Conservation (phyloP, 352 stramenopile species). For the Globisporangium heterothallicum region DNA sequence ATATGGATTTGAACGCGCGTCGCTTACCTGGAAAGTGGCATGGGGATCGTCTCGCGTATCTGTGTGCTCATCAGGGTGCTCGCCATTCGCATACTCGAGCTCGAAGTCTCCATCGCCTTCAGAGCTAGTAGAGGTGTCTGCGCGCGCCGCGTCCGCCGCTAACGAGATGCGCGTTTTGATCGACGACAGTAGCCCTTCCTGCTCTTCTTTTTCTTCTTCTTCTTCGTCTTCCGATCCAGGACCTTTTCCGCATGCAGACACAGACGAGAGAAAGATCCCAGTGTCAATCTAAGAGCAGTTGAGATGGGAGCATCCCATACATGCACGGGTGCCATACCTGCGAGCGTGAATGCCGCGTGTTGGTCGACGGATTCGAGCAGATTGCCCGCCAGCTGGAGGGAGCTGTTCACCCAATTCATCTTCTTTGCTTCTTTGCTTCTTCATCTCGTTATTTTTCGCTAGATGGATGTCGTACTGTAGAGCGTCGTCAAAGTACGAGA, state of each 20-base stretch:
- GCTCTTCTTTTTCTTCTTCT: conserved; percentile 3
- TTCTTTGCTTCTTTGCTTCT: not conserved
- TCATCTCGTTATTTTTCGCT: not conserved
- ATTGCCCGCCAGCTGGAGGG: conserved; percentile 69
- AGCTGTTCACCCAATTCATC: conserved; percentile 86
- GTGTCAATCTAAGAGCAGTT: too few relatives aligned
- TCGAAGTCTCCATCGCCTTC: not conserved
- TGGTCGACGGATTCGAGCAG: conserved; percentile 85
- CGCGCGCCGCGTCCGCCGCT: conserved; percentile 8
- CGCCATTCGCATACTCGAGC: not conserved
- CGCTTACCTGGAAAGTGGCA: not conserved
- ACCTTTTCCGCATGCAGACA: conserved; percentile 12
- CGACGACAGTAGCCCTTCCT: conserved; percentile 6
- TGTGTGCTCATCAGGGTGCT: not conserved
- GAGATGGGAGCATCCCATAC: not conserved
- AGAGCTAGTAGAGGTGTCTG: conserved; percentile 14
- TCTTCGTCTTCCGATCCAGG: conserved; percentile 6
- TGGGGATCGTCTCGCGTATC: not conserved
- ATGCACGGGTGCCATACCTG: conserved; percentile 15
- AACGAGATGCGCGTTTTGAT: conserved; percentile 9
- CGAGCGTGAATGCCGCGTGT: conserved; percentile 70
- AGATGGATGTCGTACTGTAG: too few relatives aligned
- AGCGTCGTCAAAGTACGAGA: too few relatives aligned
- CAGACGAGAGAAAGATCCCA: conserved; percentile 8
- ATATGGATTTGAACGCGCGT: too few relatives aligned